Evolutionary conservation across 2,329 filamentous ascomycete genomes (phyloP), one percentile per base, ranked within the genome.

Genomic region (Cladophialophora immunda): DNA sequence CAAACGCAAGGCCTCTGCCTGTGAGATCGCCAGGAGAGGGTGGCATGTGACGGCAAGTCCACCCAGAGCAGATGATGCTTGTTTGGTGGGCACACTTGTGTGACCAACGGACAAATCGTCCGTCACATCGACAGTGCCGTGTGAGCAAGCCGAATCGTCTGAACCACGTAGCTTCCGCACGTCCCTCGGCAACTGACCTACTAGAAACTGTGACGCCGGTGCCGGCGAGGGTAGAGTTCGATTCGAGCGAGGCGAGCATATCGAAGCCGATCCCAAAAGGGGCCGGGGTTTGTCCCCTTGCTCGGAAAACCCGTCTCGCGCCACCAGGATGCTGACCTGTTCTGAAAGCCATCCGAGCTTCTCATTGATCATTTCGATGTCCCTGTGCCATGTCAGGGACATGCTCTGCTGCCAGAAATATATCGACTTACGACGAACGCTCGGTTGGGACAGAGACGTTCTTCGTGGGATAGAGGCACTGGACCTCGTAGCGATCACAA

Each of bases 401-500:
- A 22, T 30, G n/a, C 6, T 41, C 34, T 58, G 29, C 19, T 41
- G 50, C 36, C 22, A 17, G 19, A 11, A 52, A 15, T 17, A 1
- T 52, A 25, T 55, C 29, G 41, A 64, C 62, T 9, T 59, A 65
- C 63, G 47, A 65, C 13, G 34, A 56, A 13, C 15, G 41, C n/a
- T 50, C 30, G 27, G 41, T n/a, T n/a, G 32, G 56, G 17, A 11
- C 34, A 36, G 30, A 15, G 17, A 1, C 45, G n/a, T 54, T 53
- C 56, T 65, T 65, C 27, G n/a, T 27, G 0, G 57, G 58, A 27
- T 65, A 65, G 30, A 65, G 36, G 34, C 63, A 65, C 1, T 25
- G 25, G 1, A 61, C 34, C 41, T 65, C 57, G 50, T 68, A 54
- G 34, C 66, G 62, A 29, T 45, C 27, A 36, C 66, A 68, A 55